Evolutionary conservation across 1,139 yeast species (phyloP).

Genomic region (Yamadazyma membranifaciens): DNA sequence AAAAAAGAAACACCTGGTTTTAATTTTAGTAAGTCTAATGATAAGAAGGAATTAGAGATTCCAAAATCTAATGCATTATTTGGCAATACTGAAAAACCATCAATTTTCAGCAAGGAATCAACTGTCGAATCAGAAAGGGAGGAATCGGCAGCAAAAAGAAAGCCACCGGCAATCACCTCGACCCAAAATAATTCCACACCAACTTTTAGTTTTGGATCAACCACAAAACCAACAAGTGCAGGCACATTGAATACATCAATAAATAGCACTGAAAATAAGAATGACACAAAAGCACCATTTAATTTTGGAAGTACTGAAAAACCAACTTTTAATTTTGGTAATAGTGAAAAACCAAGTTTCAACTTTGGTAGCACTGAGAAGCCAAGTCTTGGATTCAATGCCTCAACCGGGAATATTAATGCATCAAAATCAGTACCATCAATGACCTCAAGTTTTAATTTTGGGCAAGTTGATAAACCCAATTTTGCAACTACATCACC

Average conservation of each 20-base stretch:
- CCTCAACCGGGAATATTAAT: constrained; percentile 1
- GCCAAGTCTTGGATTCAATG: constrained; percentile 9
- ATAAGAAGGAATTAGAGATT: neutral
- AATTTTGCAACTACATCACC: constrained; percentile 3
- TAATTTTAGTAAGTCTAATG: constrained; percentile 4
- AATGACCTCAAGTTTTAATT: constrained; percentile 2
- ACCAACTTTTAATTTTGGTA: constrained; percentile 12
- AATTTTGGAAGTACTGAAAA: constrained; percentile 14
- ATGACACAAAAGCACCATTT: constrained; percentile 11
- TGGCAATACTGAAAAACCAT: neutral
- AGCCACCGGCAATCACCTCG: constrained; percentile 1
- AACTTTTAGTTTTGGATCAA: constrained; percentile 1
- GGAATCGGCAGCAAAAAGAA: constrained; percentile 8
- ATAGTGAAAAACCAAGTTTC: constrained; percentile 13
- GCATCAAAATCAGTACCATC: constrained; percentile 4
- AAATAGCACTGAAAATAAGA: neutral
- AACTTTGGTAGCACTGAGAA: constrained; percentile 12
- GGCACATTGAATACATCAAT: constrained; percentile 3
- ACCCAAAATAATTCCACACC: neutral
- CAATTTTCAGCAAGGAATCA: constrained; percentile 2
- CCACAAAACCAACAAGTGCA: neutral
- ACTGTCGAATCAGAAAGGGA: constrained; percentile 5
- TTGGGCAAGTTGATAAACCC: constrained; percentile 5
- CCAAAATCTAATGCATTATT: constrained; percentile 5
- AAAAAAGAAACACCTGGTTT: constrained; percentile 5